Conservation (phyloP, 495 filamentous ascomycete species). For the Aspergillus mulundensis region DNA sequence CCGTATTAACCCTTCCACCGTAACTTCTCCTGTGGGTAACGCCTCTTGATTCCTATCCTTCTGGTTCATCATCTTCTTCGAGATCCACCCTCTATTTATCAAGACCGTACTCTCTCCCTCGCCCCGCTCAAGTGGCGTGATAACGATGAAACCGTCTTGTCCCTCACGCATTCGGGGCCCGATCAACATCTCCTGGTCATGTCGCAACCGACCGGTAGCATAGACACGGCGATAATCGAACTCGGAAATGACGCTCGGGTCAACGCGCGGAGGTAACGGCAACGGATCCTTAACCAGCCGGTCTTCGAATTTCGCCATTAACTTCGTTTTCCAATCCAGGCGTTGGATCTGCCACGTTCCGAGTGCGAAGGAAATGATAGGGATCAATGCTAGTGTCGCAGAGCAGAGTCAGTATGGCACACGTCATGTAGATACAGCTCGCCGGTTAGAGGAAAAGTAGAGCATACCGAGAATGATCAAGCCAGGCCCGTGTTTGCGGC, state of each 20-base stretch:
- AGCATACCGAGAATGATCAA: conserved; percentile 70
- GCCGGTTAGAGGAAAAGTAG: too few relatives aligned
- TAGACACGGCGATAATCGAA: conserved; percentile 90
- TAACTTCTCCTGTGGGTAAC: conserved; percentile 62
- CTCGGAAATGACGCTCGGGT: conserved; percentile 71
- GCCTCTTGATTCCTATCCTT: conserved; percentile 48
- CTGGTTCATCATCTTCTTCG: conserved; percentile 63
- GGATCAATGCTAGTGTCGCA: conserved; percentile 64
- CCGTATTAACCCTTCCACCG: conserved; percentile 76
- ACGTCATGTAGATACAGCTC: too few relatives aligned
- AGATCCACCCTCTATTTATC: conserved; percentile 87
- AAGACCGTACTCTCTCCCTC: conserved; percentile 65
- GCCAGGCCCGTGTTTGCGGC: conserved; percentile 73
- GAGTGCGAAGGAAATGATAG: conserved; percentile 81
- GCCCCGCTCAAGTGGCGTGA: conserved; percentile 81
- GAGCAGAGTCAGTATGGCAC: too few relatives aligned
- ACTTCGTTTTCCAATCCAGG: conserved; percentile 85
- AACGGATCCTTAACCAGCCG: conserved; percentile 81
- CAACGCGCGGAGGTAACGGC: conserved; percentile 76
- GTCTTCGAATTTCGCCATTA: conserved; percentile 87
- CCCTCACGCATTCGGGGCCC: conserved; percentile 87
- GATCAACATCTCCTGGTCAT: conserved; percentile 94
- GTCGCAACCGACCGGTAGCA: conserved; percentile 68
- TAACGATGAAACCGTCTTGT: conserved; percentile 81
- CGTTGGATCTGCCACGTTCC: conserved; percentile 97